Conservation (phyloP, 2,329 filamentous ascomycete species). For the Meredithiella fracta region DNA sequence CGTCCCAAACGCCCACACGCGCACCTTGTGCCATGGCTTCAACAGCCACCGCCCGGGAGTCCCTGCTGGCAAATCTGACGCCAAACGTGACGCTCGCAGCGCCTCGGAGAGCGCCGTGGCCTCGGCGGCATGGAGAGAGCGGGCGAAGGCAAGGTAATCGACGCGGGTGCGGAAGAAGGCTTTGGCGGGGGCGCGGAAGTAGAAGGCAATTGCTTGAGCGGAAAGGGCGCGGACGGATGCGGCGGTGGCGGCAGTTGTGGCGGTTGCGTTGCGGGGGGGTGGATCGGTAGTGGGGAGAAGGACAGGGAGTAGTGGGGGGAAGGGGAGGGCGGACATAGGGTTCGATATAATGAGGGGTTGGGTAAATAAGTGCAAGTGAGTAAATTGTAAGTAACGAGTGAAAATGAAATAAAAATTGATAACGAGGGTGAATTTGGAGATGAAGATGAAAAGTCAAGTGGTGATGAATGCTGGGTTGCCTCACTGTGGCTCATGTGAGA, state of each 20-base stretch:
- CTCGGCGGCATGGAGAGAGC: constrained; percentile 17
- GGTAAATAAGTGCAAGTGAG: not conserved
- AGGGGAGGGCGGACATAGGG: not conserved
- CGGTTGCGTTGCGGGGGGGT: constrained; percentile 22
- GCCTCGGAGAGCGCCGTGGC: constrained; percentile 20
- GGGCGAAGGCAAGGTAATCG: constrained; percentile 54
- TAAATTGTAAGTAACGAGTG: not conserved
- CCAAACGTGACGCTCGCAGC: not conserved
- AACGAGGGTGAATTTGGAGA: too few species aligned
- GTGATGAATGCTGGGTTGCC: too few species aligned
- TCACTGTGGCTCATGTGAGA: too few species aligned
- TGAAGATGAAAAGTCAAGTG: too few species aligned
- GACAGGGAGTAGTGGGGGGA: not conserved
- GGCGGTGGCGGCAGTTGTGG: constrained; percentile 60
- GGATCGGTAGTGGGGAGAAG: not conserved
- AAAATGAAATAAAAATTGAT: too few species aligned
- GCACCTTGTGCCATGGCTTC: constrained; percentile 21
- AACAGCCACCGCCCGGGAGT: not conserved
- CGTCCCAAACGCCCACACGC: constrained; percentile 41
- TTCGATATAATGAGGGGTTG: too few species aligned
- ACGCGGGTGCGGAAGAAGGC: constrained; percentile 83
- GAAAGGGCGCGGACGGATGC: constrained; percentile 71
- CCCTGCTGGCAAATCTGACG: not conserved
- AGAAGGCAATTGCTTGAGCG: constrained; percentile 72
- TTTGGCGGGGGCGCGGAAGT: constrained; percentile 81